Percentiles rank a stretch among this genome's conserved stretches.
phyloP scores from a whole-genome alignment of 805 yeast species.

The Nakazawaea molendinolei region DNA sequence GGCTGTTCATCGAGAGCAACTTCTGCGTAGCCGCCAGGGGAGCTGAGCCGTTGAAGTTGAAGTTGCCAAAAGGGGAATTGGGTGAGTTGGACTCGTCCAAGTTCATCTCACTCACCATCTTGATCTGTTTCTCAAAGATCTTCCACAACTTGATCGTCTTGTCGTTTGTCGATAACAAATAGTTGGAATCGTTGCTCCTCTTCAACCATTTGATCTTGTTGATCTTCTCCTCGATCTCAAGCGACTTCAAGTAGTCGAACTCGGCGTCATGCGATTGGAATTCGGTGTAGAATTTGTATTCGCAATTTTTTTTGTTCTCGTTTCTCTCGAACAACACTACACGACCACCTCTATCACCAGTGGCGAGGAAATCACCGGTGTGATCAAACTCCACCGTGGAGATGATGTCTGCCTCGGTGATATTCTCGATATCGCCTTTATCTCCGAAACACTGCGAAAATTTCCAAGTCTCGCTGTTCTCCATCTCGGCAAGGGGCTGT shows the following conservation, averaged over 20 bases:
- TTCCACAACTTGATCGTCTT: constrained; percentile 99
- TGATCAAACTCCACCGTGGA: constrained; percentile 95
- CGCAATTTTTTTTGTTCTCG: constrained; percentile 70
- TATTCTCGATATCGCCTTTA: constrained; percentile 91
- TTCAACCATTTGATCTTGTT: constrained; percentile 96
- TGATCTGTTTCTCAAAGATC: constrained; percentile 83
- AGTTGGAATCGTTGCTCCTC: constrained; percentile 84
- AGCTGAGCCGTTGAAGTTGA: constrained; percentile 1
- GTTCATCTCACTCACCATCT: constrained; percentile 89
- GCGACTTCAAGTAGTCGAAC: constrained; percentile 89
- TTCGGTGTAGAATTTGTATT: constrained; percentile 92
- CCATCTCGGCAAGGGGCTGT: too few relatives aligned
- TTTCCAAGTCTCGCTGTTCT: constrained; percentile 53
- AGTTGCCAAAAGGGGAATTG: constrained; percentile 2
- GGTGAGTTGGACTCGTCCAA: constrained; percentile 28
- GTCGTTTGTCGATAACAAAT: constrained; percentile 86
- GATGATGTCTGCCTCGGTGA: constrained; percentile 95
- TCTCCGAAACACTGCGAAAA: constrained; percentile 98
- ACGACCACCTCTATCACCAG: constrained; percentile 98
- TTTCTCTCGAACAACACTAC: constrained; percentile 94
- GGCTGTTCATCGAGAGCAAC: constrained; percentile 31
- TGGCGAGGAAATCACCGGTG: constrained; percentile 91
- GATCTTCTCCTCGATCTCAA: constrained; percentile 97
- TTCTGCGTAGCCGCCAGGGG: constrained; percentile 1
- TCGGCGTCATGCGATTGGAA: constrained; percentile 98